Evolutionary conservation across 2,329 filamentous ascomycete species (phyloP).

Genomic region (Sporothrix pallida): DNA sequence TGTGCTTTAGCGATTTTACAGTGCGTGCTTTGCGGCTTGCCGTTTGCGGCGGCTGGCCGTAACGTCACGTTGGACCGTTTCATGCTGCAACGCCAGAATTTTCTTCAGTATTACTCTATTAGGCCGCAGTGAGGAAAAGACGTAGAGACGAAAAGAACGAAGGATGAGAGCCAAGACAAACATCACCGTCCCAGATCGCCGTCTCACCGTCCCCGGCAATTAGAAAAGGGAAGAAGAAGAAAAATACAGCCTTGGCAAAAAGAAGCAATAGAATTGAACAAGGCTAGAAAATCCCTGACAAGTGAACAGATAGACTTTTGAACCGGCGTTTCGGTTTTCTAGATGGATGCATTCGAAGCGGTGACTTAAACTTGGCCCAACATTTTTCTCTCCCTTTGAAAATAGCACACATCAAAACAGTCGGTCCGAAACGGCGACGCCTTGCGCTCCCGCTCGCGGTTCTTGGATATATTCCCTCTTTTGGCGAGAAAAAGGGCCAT

Average conservation of each 20-base stretch:
- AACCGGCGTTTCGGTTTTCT: too few relatives aligned
- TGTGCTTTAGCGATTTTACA: background rate
- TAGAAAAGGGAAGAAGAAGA: background rate
- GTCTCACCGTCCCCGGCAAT: constrained; percentile 2
- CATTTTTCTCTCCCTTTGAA: too few relatives aligned
- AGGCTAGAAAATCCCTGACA: too few relatives aligned
- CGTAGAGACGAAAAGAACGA: background rate
- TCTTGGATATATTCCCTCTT: background rate
- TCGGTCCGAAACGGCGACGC: constrained; percentile 5
- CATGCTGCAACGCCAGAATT: constrained; percentile 1
- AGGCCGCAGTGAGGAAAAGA: background rate
- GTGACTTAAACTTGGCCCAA: too few relatives aligned
- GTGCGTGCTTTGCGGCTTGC: background rate
- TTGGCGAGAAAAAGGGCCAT: background rate
- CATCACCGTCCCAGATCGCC: background rate
- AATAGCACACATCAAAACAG: background rate
- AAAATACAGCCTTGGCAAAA: background rate
- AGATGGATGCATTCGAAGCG: too few relatives aligned
- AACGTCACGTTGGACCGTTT: constrained; percentile 22
- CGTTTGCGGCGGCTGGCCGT: background rate
- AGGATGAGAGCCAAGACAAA: too few relatives aligned
- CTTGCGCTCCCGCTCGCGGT: background rate
- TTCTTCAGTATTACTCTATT: background rate
- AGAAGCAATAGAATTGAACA: too few relatives aligned
- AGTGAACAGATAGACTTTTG: too few relatives aligned